Conservation (phyloP, 345 rosid species). For the Eutrema japonicum region DNA sequence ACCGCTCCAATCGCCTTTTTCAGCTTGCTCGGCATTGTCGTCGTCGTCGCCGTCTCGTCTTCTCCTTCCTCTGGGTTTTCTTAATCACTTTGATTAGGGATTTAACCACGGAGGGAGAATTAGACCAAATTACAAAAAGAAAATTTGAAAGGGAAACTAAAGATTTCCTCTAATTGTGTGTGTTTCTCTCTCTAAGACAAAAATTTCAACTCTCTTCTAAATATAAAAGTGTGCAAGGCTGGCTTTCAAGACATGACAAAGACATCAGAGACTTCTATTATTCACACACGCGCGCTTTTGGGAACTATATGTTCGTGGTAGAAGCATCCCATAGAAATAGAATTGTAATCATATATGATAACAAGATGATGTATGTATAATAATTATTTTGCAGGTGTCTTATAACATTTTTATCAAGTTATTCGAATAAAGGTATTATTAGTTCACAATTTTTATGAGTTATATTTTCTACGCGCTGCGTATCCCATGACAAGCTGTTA, state of each 20-base stretch:
- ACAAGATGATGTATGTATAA: not conserved
- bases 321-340: too few species aligned
- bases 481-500: not conserved
- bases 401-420: not conserved
- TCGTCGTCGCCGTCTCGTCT: constrained; percentile 9
- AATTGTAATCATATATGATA: not conserved
- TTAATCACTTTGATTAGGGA: not conserved
- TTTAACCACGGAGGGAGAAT: too few species aligned
- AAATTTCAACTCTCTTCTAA: not conserved
- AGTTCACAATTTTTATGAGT: not conserved
- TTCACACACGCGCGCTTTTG: constrained; percentile 12
- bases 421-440: not conserved
- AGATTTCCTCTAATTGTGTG: not conserved
- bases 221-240: constrained; percentile 28
- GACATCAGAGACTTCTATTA: not conserved
- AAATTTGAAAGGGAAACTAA: not conserved
- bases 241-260: constrained; percentile 30
- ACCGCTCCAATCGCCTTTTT: constrained; percentile 85
- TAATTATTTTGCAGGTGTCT: not conserved
- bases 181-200: constrained; percentile 9
- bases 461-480: not conserved
- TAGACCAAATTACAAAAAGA: not conserved
- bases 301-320: not conserved
- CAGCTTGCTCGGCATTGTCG: constrained; percentile 81
- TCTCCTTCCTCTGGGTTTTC: not conserved